Base-by-base conservation (phyloP, 352 stramenopile species). In the Globisporangium solare region DNA sequence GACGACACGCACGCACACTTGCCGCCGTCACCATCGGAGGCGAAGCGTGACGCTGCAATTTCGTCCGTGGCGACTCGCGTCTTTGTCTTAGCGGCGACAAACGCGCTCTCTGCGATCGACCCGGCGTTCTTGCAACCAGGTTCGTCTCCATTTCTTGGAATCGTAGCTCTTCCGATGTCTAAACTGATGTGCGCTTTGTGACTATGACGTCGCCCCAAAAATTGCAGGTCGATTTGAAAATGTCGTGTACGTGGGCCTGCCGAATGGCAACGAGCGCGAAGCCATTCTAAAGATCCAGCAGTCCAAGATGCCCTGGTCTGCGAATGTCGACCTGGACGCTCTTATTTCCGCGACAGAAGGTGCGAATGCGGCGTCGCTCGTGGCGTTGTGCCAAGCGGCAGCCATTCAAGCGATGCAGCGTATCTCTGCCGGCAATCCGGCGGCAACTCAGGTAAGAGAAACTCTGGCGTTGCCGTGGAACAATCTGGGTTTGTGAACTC, bases 21-120 rank as follows among this genome's bases (percentile, higher is more conserved):
- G 39, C 3, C n/a, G 20, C 46, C 17, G 20, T 43, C 12, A 37
- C n/a, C 37, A 18, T 47, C 20, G 41, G 24, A 35, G 27, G 7
- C 27, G 27, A 35, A 35, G 27, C 27, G 22, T 7, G 27, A 56
- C 5, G 49, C 46, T 12, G 51, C 51, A 32, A 54, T 70, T 47
- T 58, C 43, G 15, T 60, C 58, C 18, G 71, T 63, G 21, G 57
- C 57, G 17, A 63, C 74, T 35, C 79, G 80, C 13, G 72, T 93
- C 31, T 94, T 94, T 54, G 83, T 95, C 32, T 56, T 95, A 4
- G 85, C 79, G 13, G 85, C 85, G 13, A 95, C 85, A 12, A 95
- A 95, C 51, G 62, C 60, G 12, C 64, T 94, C 18, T 77, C 74
- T 15, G 83, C 85, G 0, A 88, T 95, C 21, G 85, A 95, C 42